Evolutionary conservation across 768 basidiomycete genomes (phyloP), one percentile per base, ranked within the genome.

Genomic region (Boletus sp.): DNA sequence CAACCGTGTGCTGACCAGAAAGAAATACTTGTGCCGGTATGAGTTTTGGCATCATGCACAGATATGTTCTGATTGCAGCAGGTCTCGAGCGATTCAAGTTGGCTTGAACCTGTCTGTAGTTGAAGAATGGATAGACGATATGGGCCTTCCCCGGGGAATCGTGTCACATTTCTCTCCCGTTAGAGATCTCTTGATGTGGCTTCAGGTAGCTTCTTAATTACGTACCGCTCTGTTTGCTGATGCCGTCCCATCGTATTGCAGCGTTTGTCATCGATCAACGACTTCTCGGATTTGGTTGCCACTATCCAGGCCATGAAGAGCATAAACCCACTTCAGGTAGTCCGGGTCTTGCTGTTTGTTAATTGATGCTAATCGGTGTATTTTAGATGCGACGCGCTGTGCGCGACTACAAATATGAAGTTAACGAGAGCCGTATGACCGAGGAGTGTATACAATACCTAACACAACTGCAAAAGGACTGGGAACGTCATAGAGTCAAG

Each of bases 381-480:
- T 35, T 45, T 14, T 36, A 92, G 90, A 95, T 99, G 89, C 87
- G 94, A 50, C 84, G 93, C 18, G 95, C 95, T 39, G 89, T 96
- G 30, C 85, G 89, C 46, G 96, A 98, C 67, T 93, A 93, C 74
- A 90, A 84, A 69, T 97, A 91, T 67, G 96, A 99, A 75, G 89
- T 98, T 48, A 89, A 87, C 67, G 97, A 99, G 72, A 81, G 85
- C 1, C 81, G 80, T 58, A 97, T 99, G 92, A 90, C 87, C 3
- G 94, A 98, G 24, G 97, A 99, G 71, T 98, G 96, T 67, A 79
- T 84, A 39, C 92, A 97, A 74, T 98, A 98, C 65, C 82, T 98
- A 29, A 89, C 85, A 3, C 96, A 98, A 65, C 77, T 99, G 9
- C 95, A 98, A 74, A 95, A 92, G 67, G 95, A 98, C 69, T 99